Evolutionary conservation across 1,284 basidiomycete genomes (phyloP), one percentile per base, ranked within the genome.

Genomic region (Butyriboletus appendiculatus): DNA sequence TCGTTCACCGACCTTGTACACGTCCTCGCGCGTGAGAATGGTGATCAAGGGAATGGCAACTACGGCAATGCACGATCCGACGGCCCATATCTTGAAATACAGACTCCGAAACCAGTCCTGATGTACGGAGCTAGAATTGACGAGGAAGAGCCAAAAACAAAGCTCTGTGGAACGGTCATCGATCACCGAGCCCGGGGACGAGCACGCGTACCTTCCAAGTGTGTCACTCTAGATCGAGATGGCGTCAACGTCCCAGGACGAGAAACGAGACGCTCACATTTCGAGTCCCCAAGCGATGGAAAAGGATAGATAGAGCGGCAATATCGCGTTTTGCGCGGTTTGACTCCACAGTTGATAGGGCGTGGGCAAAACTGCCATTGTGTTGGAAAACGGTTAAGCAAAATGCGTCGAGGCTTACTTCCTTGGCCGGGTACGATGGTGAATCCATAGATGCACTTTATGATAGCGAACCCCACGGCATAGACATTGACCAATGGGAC

Each of bases 81-180:
- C 59, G 12, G 80, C 70, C 89, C 90, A 92, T 5, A 73, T 73
- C 64, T 79, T 86, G 76, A 90, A 92, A 61, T 89, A 89, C 32
- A 73, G 56, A 60, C 81, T 88, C n/a, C 73, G 72, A 73, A 92
- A 91, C 89, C 89, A 92, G 62, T 88, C 80, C 62, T 81, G 81
- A 56, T 85, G 81, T 1, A 70, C 68, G 0, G 83, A 76, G 12
- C 79, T 75, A 1, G 86, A 75, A 56, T 86, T 86, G 46, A 91
- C 74, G 37, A 92, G 80, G 74, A 90, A 92, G 16, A 90, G 72
- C 88, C 89, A 92, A 67, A 92, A 92, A 61, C 86, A 90, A 1
- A 92, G 76, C 62, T 92, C 89, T 88, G 56, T 12, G 48, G n/a
- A 18, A n/a, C 12, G 4, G 11, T 59, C 14, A 24, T 16, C 41